phyloP scores from a whole-genome alignment of 192 early-diverging fungal species.

The Entomortierella chlamydospora region DNA sequence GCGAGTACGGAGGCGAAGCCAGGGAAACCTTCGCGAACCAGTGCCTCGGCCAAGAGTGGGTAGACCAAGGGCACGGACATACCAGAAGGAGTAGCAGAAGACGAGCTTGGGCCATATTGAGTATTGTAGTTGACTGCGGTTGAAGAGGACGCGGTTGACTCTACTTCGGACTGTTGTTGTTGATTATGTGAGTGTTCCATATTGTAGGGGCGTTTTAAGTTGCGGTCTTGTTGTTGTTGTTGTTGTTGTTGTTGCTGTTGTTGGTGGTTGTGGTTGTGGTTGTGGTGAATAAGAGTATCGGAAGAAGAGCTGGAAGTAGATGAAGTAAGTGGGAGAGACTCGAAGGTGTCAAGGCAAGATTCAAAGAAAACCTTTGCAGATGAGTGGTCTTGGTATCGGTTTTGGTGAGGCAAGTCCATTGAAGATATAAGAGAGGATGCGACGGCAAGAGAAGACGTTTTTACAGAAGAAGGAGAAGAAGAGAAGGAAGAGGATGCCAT shows the following conservation, averaged over 20 bases:
- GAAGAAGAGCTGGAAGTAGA: constrained; percentile 20
- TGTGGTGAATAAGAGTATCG: constrained; percentile 15
- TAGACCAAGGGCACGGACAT: constrained; percentile 39
- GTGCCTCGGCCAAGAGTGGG: constrained; percentile 37
- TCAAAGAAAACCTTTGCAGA: constrained; percentile 45
- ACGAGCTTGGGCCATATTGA: constrained; percentile 1
- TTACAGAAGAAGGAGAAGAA: constrained; percentile 3
- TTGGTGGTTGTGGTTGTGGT: not conserved
- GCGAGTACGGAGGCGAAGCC: constrained; percentile 29
- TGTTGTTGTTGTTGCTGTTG: constrained; percentile 12
- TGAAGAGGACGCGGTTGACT: constrained; percentile 24
- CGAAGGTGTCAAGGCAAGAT: constrained; percentile 37
- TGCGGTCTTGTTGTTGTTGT: constrained; percentile 12
- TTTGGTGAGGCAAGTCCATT: constrained; percentile 50
- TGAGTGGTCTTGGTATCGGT: constrained; percentile 44
- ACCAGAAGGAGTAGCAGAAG: not conserved
- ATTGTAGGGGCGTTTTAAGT: not conserved
- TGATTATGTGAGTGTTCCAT: constrained; percentile 9
- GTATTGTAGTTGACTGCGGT: constrained; percentile 34
- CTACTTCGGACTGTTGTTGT: constrained; percentile 30
- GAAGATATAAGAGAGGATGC: constrained; percentile 16
- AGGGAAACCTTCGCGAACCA: constrained; percentile 41
- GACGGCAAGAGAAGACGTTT: not conserved
- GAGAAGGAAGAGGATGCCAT: constrained; percentile 3
- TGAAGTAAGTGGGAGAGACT: constrained; percentile 6